phyloP scores from a whole-genome alignment of 208 protist genomes.

The Trypanosoma theileri region DNA sequence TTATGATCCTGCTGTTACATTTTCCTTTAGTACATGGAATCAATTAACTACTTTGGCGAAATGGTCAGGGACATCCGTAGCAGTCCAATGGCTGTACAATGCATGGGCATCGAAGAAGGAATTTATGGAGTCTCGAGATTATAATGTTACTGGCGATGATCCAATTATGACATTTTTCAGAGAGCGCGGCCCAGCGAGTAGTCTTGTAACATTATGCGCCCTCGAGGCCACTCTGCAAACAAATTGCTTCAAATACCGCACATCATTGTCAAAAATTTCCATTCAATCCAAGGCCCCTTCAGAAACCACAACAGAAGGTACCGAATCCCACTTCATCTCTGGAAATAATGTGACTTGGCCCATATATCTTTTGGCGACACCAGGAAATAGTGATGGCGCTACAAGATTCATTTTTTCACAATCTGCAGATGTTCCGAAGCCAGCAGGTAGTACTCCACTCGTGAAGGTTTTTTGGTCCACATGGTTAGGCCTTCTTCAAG shows the following conservation, averaged over 20 bases:
- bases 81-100: constrained; percentile 28
- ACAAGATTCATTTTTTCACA: constrained; percentile 3
- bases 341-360: constrained; percentile 27
- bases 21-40: constrained; percentile 27
- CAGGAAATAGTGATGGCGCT: background rate
- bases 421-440: constrained; percentile 1
- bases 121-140: constrained; percentile 21
- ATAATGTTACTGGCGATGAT: background rate
- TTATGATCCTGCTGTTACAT: constrained; percentile 24
- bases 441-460: background rate
- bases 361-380: constrained; percentile 6
- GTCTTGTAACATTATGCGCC: constrained; percentile 28
- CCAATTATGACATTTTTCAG: constrained; percentile 20
- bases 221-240: constrained; percentile 13
- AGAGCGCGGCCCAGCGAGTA: constrained; percentile 23
- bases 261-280: constrained; percentile 1
- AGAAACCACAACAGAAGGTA: background rate
- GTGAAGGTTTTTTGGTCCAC: constrained; percentile 25
- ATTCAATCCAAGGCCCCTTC: constrained; percentile 1
- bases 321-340: constrained; percentile 5
- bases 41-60: constrained; percentile 20
- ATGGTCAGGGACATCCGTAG: background rate
- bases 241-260: constrained; percentile 23
- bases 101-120: constrained; percentile 33
- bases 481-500: constrained; percentile 24